Conservation (phyloP, 495 filamentous ascomycete species). For the Schizothecium vesticola region DNA sequence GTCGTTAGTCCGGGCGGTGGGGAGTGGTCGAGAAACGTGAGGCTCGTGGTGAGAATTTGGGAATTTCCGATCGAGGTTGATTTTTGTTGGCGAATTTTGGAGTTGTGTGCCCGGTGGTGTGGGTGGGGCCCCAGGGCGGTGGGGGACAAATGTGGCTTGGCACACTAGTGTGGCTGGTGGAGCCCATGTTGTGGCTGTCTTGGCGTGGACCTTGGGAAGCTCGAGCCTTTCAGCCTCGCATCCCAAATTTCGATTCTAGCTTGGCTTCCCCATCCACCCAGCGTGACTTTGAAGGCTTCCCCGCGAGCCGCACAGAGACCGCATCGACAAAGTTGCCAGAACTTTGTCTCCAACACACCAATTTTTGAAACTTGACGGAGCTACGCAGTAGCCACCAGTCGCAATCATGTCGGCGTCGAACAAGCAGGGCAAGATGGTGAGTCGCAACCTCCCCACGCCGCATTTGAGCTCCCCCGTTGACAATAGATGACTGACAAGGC, state of each 20-base stretch:
- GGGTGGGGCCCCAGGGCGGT: conserved; percentile 10
- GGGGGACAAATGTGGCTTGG: conserved; percentile 26
- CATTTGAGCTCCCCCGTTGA: conserved; percentile 50
- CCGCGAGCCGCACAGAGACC: conserved; percentile 7
- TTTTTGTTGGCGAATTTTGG: conserved; percentile 8
- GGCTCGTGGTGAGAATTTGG: conserved; percentile 5
- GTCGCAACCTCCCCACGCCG: conserved; percentile 37
- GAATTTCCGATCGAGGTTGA: background rate
- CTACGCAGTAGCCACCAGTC: conserved; percentile 61
- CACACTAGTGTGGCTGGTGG: conserved; percentile 19
- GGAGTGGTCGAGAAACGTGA: conserved; percentile 3
- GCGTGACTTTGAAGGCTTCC: conserved; percentile 13
- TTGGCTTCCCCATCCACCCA: conserved; percentile 6
- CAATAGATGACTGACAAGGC: conserved; percentile 63
- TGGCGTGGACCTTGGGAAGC: conserved; percentile 22
- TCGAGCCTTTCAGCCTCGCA: conserved; percentile 29
- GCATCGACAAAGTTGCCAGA: conserved; percentile 27
- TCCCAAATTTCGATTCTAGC: conserved; percentile 20
- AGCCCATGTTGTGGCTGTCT: conserved; percentile 17
- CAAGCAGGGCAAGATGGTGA: conserved; percentile 99
- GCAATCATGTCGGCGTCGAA: conserved; percentile 81
- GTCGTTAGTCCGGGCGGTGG: conserved; percentile 5
- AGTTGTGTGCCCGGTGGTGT: background rate
- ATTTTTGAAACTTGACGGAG: conserved; percentile 53
- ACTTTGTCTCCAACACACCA: conserved; percentile 24